Conservation (phyloP, 1,139 yeast genomes). For the Geotrichum klebahnii region DNA sequence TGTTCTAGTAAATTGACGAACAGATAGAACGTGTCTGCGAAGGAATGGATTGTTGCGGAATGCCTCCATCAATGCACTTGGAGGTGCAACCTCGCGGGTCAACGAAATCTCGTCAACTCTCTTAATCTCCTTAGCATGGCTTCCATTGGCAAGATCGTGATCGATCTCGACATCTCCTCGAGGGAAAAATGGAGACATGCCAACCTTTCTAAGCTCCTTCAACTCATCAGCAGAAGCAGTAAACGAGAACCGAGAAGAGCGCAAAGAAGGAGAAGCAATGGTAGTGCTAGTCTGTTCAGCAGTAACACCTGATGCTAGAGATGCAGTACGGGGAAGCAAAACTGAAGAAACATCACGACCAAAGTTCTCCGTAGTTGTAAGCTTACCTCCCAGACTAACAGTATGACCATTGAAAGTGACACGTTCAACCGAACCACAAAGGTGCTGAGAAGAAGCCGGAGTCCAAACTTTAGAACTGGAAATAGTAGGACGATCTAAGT, state of each 20-base stretch:
- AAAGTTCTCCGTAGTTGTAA: conserved; percentile 53
- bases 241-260: conserved; percentile 41
- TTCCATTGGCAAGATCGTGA: conserved; percentile 40
- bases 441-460: conserved; percentile 46
- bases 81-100: conserved; percentile 59
- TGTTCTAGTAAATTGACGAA: conserved; percentile 76
- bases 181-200: conserved; percentile 16
- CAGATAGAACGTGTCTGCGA: conserved; percentile 82
- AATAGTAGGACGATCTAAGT: conserved; percentile 64
- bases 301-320: conserved; percentile 21
- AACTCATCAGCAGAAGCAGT: conserved; percentile 15
- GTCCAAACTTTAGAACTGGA: conserved; percentile 49
- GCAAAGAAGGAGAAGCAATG: conserved; percentile 20
- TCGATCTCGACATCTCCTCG: conserved; percentile 34
- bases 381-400: conserved; percentile 76
- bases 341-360: conserved; percentile 47
- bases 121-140: conserved; percentile 27
- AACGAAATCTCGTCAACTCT: conserved; percentile 26
- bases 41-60: conserved; percentile 87
- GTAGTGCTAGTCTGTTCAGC: conserved; percentile 22
- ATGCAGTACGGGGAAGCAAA: conserved; percentile 25
- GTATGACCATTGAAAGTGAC: conserved; percentile 76
- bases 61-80: conserved; percentile 67
- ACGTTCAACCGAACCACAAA: conserved; percentile 82
- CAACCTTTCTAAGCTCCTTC: too few species aligned